A percentile compares a stretch with the other conserved stretches of the same genome.
These are phyloP conservation scores for Trichoderma parareesei DNA, from an alignment of 495 filamentous ascomycete genomes.

Conservation along the genomic window DNA sequence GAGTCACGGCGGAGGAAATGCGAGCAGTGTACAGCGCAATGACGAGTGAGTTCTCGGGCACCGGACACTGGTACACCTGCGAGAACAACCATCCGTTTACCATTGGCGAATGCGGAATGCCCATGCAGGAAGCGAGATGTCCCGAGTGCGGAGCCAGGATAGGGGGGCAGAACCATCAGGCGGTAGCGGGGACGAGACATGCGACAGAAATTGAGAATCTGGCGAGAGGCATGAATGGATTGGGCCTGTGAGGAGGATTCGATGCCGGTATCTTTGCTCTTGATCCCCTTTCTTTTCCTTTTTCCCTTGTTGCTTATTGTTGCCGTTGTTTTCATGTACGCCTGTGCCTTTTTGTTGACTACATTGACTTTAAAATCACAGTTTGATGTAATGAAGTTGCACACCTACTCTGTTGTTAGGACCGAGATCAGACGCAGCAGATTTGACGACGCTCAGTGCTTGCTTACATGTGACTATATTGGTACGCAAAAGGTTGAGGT, in stretches of 20 bases:
- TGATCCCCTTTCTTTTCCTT: too few relatives aligned
- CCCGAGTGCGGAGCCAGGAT: conserved; percentile 57
- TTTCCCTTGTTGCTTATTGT: too few relatives aligned
- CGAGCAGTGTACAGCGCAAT: conserved; percentile 41
- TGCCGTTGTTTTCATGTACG: too few relatives aligned
- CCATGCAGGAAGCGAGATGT: conserved; percentile 53
- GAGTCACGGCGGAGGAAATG: conserved; percentile 30
- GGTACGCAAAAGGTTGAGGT: too few relatives aligned
- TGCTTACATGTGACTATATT: too few relatives aligned
- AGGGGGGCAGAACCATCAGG: conserved; percentile 52
- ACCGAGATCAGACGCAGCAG: too few relatives aligned
- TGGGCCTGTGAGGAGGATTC: background rate
- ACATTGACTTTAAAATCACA: too few relatives aligned
- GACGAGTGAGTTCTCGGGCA: conserved; percentile 41
- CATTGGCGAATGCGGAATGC: conserved; percentile 43
- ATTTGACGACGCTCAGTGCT: too few relatives aligned
- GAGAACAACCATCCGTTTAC: conserved; percentile 50
- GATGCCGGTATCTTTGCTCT: background rate
- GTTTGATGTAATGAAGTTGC: too few relatives aligned
- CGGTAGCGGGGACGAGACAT: conserved; percentile 30
- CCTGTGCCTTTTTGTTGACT: too few relatives aligned
- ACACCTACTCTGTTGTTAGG: too few relatives aligned
- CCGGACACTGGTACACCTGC: conserved; percentile 64
- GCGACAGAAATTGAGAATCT: conserved; percentile 21
- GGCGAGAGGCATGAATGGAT: conserved; percentile 14